Evolutionary conservation across 2,329 filamentous ascomycete genomes (phyloP).

Genomic region (Phaeosphaeria sp.): DNA sequence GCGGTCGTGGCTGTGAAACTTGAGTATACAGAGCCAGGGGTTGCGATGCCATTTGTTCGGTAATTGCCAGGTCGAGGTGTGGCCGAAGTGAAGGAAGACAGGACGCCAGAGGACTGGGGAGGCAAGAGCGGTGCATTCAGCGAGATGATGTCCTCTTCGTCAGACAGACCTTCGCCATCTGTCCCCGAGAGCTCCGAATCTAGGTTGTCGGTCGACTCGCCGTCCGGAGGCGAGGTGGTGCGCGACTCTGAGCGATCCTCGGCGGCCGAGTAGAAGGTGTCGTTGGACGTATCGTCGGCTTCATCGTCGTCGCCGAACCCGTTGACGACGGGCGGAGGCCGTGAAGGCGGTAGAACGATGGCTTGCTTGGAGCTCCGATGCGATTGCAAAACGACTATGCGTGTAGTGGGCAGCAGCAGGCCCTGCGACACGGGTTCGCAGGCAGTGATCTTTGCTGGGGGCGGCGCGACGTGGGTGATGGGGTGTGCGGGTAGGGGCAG

Average conservation of each 20-base stretch:
- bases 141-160: constrained; percentile 95
- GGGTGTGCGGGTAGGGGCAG: constrained; percentile 79
- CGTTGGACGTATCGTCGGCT: constrained; percentile 86
- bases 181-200: constrained; percentile 66
- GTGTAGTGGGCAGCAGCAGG: constrained; percentile 75
- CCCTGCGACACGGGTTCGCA: constrained; percentile 96
- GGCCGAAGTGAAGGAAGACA: constrained; percentile 79
- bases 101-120: constrained; percentile 76
- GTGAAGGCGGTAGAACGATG: constrained; percentile 50
- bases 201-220: constrained; percentile 53
- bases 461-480: constrained; percentile 82
- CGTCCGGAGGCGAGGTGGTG: constrained; percentile 47
- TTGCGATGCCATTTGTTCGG: constrained; percentile 75
- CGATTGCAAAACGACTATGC: constrained; percentile 78
- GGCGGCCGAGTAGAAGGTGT: constrained; percentile 90
- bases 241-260: constrained; percentile 66
- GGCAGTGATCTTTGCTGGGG: constrained; percentile 86
- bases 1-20: constrained; percentile 85
- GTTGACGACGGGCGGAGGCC: constrained; percentile 62
- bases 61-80: constrained; percentile 78
- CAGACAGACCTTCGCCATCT: constrained; percentile 80
- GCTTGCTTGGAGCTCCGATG: constrained; percentile 60
- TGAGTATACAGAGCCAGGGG: constrained; percentile 88
- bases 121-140: constrained; percentile 80
- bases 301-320: constrained; percentile 69